These are phyloP conservation scores for Stephania cephalantha DNA, from an alignment of 164 flowering plant genomes.

Conservation along the genomic window DNA sequence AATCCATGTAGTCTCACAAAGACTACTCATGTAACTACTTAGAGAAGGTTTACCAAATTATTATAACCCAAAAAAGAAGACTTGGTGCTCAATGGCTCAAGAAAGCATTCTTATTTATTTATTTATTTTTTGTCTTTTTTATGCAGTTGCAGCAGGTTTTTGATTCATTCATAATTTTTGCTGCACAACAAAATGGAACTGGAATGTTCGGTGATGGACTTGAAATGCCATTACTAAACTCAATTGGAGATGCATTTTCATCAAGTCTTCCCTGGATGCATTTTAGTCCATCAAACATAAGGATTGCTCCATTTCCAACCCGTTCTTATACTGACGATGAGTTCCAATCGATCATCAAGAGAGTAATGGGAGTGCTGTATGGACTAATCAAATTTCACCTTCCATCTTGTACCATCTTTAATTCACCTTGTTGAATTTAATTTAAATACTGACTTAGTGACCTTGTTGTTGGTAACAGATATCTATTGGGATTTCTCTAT, in stretches of 20 bases:
- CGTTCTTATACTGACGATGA: constrained; percentile 94
- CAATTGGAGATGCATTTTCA: constrained; percentile 17
- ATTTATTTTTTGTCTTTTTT: not conserved
- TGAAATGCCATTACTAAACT: constrained; percentile 16
- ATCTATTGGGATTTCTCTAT: constrained; percentile 87
- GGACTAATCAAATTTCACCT: constrained; percentile 20
- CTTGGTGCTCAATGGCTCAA: no score
- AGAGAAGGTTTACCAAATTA: no score
- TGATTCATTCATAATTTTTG: constrained; percentile 88
- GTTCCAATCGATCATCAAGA: constrained; percentile 87
- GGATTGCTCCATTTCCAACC: constrained; percentile 96
- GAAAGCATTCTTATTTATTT: not conserved
- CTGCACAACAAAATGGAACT: constrained; percentile 47
- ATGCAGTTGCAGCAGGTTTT: constrained; percentile 90
- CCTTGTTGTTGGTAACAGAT: constrained; percentile 44
- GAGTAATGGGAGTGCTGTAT: constrained; percentile 93
- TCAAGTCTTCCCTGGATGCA: constrained; percentile 39
- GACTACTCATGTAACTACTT: no score
- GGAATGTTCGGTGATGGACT: constrained; percentile 14
- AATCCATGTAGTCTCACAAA: no score
- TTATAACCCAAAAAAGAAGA: no score
- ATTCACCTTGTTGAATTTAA: not conserved
- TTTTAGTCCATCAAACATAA: constrained; percentile 66
- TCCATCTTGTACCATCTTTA: not conserved
- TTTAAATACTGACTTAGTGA: constrained; percentile 8